Evolutionary conservation across 257 asterid species (phyloP), one percentile per base, ranked within the genome.

Genomic region (Ocimum tenuiflorum): DNA sequence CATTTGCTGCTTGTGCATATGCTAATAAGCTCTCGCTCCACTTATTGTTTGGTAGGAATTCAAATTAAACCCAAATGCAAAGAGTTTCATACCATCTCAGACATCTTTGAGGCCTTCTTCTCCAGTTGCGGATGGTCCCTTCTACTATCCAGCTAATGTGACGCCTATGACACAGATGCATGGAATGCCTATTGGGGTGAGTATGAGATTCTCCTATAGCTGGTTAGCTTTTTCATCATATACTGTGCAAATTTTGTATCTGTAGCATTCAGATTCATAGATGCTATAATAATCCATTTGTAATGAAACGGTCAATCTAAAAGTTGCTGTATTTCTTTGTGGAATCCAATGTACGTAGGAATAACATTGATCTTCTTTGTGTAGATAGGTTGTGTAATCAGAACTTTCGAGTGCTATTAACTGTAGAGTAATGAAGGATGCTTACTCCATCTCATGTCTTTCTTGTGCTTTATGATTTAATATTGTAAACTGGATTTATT

Each of bases 131-230:
- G 97, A 94, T 60, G 75, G 81, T 76, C 67, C 99, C 59, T 90
- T 86, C 79, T 90, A 90, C 69, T 94, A 94, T 81, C 86, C 90
- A 63, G 76, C 94, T 77, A 88, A 83, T 74, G 62, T 81, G 85
- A 54, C 82, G 56, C 72, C 88, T 62, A 80, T 83, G 56, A 60
- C 90, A 1, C 94, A 86, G 73, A 87, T 92, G 94, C 97, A 79
- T 42, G 94, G 95, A 72, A 83, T 85, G 95, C 84, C 97, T 36
- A 86, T 85, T 59, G 97, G 97, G 88, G 97, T 90, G 75, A 79
- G 94, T 78, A 14, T 60, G 39, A 23, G 43, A 49, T 74, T 55
- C 13, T 15, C 38, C 38, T 33, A 29, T 20, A 64, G 65, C 68
- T 53, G 46, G 47, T 52, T 51, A 8, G 31, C n/a, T 62, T 63